Conservation (phyloP, 2,329 filamentous ascomycete genomes). For the Sarocladium strictum region DNA sequence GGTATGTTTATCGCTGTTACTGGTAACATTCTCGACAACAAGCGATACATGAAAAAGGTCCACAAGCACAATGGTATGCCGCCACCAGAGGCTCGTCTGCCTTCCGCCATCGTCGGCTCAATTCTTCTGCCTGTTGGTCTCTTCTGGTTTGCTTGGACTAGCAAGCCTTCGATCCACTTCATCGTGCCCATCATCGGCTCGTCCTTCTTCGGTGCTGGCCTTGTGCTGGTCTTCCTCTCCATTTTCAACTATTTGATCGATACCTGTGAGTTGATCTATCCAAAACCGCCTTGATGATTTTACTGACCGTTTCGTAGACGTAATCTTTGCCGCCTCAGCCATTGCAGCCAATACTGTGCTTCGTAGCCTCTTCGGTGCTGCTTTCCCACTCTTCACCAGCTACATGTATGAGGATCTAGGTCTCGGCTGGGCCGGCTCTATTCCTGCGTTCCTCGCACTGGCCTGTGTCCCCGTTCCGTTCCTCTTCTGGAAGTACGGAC, state of each 20-base stretch:
- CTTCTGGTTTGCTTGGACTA: slow-evolving; percentile 64
- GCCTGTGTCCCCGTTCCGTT: slow-evolving; percentile 69
- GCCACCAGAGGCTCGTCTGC: slow-evolving; percentile 58
- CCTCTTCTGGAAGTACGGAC: slow-evolving; percentile 69
- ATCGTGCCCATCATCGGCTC: slow-evolving; percentile 41
- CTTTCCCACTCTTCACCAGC: slow-evolving; percentile 67
- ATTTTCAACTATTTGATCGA: slow-evolving; percentile 65
- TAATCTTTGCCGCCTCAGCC: slow-evolving; percentile 70
- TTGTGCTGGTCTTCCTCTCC: slow-evolving; percentile 61
- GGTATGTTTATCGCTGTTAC: slow-evolving; percentile 54
- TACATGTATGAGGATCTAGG: slow-evolving; percentile 54
- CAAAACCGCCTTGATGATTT: no score
- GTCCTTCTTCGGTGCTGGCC: slow-evolving; percentile 46
- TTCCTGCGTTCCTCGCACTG: slow-evolving; percentile 69
- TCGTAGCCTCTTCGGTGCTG: slow-evolving; percentile 65
- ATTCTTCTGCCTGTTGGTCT: slow-evolving; percentile 53
- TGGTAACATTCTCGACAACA: slow-evolving; percentile 48
- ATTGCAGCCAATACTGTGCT: slow-evolving; percentile 68
- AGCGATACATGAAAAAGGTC: slow-evolving; percentile 41
- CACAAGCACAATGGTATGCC: slow-evolving; percentile 47
- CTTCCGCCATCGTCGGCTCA: slow-evolving; percentile 53
- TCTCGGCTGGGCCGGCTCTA: slow-evolving; percentile 68
- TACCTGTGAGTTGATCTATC: slow-evolving; percentile 37
- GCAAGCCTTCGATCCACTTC: slow-evolving; percentile 49
- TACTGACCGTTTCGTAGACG: slow-evolving; percentile 32